These are phyloP conservation scores for Quercus ilex DNA, from an alignment of 306 rosid genomes.

Conservation along the genomic window DNA sequence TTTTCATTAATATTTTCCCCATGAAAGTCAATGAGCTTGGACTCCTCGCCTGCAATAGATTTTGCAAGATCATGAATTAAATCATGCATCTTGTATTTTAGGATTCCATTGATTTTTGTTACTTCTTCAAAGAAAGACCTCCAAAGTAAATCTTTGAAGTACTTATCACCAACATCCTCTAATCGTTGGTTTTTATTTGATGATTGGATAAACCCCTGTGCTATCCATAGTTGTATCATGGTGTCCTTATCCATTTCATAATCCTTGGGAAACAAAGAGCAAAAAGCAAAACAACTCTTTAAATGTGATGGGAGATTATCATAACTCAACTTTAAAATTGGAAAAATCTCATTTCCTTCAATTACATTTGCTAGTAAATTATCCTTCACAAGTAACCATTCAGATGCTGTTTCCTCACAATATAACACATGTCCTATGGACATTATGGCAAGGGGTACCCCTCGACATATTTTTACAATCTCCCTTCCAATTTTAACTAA, in stretches of 20 bases:
- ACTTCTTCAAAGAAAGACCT: conserved; percentile 20
- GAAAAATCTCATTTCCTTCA: conserved; percentile 23
- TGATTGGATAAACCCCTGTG: not conserved
- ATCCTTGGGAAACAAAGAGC: not conserved
- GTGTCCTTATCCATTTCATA: not conserved
- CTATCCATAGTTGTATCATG: not conserved
- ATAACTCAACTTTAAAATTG: conserved; percentile 20
- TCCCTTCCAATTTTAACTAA: conserved; percentile 16
- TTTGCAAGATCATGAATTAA: conserved; percentile 12
- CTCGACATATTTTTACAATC: conserved; percentile 20
- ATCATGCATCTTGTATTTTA: conserved; percentile 3
- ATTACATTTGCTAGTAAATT: conserved; percentile 8
- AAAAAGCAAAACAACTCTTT: conserved; percentile 1
- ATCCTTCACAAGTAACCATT: conserved; percentile 31
- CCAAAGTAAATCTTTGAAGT: conserved; percentile 6
- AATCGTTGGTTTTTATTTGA: not conserved
- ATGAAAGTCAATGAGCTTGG: not conserved
- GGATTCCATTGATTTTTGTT: no score
- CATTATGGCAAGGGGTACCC: conserved; percentile 27
- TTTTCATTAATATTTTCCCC: not conserved
- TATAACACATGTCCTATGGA: conserved; percentile 24
- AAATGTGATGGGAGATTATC: conserved; percentile 30
- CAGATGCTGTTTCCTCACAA: conserved; percentile 11
- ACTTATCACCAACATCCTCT: not conserved
- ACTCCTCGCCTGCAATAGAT: not conserved